Conservation (phyloP, 1,139 yeast genomes). For the Zhuliangozyma blackwelliae region DNA sequence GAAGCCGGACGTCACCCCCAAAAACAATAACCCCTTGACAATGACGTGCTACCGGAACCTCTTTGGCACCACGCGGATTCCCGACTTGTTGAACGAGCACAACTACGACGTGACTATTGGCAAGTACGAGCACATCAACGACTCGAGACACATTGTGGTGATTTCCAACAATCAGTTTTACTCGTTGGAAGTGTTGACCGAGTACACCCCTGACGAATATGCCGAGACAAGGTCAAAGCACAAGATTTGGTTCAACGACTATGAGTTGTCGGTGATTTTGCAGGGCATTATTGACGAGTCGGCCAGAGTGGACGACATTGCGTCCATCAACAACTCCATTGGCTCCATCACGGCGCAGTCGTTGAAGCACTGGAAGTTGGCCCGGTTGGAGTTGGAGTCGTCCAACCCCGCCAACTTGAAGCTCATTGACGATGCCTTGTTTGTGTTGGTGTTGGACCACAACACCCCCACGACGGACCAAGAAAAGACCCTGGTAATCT, state of each 20-base stretch:
- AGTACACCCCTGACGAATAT: conserved; percentile 27
- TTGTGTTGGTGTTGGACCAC: conserved; percentile 63
- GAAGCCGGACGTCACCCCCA: conserved; percentile 55
- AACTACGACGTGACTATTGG: conserved; percentile 26
- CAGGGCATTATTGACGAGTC: conserved; percentile 48
- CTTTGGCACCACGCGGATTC: conserved; percentile 66
- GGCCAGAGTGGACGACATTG: conserved; percentile 31
- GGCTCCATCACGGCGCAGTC: conserved; percentile 71
- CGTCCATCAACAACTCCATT: conserved; percentile 50
- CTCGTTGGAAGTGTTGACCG: conserved; percentile 51
- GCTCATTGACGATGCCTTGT: conserved; percentile 58
- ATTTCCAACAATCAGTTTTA: conserved; percentile 63
- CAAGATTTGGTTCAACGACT: conserved; percentile 47
- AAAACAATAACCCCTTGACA: conserved; percentile 48
- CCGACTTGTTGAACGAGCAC: conserved; percentile 28
- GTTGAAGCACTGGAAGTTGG: conserved; percentile 57
- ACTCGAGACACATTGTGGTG: conserved; percentile 49
- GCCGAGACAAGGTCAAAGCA: conserved; percentile 20
- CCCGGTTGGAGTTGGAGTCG: conserved; percentile 46
- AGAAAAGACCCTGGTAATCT: conserved; percentile 42
- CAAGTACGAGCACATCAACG: conserved; percentile 21
- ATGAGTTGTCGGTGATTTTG: conserved; percentile 51
- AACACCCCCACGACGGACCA: conserved; percentile 50
- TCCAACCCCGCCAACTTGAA: conserved; percentile 43
- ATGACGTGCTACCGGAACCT: conserved; percentile 64